Evolutionary conservation across 129 eudicot species (phyloP).

Genomic region (Flaveria robusta): DNA sequence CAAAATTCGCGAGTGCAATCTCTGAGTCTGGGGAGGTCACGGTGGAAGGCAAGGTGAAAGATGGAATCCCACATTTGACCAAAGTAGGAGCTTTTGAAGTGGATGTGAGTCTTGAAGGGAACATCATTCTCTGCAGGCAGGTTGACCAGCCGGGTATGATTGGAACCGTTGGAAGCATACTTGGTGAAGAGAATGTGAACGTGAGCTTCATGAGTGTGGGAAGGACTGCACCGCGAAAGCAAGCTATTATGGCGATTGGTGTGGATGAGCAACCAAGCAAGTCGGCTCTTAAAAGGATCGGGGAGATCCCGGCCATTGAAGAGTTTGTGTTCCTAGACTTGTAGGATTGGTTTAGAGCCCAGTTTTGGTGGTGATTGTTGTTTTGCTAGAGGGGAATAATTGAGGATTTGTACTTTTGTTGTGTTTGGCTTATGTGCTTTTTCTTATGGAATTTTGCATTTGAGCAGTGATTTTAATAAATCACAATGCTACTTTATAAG

Average conservation of each 20-base stretch:
- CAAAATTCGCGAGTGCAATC: neutral
- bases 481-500: neutral
- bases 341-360: neutral
- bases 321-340: constrained; percentile 3
- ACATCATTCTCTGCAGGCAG: constrained; percentile 7
- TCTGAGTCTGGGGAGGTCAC: neutral
- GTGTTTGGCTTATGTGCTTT: neutral
- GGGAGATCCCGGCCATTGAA: neutral
- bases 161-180: constrained; percentile 64
- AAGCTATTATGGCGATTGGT: constrained; percentile 79
- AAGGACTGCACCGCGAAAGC: constrained; percentile 68
- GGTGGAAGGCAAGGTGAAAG: constrained; percentile 46
- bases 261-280: constrained; percentile 75
- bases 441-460: neutral
- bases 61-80: constrained; percentile 75
- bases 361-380: neutral
- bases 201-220: constrained; percentile 87
- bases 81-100: constrained; percentile 79
- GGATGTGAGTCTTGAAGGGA: constrained; percentile 48
- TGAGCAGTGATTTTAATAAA: neutral
- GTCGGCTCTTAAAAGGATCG: neutral
- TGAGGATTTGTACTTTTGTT: neutral
- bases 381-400: neutral
- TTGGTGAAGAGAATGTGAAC: constrained; percentile 78
- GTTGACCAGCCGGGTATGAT: constrained; percentile 81